phyloP scores from a whole-genome alignment of 2,329 filamentous ascomycete genomes.

The Atkinsonella hypoxylon region DNA sequence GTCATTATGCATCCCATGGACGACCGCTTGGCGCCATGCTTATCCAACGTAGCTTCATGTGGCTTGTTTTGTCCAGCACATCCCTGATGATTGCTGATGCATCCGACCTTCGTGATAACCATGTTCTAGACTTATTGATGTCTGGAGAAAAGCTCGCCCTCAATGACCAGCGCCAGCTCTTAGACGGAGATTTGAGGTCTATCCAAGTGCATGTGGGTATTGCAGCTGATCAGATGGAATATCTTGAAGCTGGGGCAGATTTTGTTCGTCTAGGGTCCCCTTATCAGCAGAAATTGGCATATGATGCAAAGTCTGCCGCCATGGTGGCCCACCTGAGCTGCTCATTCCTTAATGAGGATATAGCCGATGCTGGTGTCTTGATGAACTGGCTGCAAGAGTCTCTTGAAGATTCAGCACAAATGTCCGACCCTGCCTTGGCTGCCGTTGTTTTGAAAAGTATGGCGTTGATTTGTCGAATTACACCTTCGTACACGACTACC shows the following conservation, averaged over 20 bases:
- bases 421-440: conserved; percentile 67
- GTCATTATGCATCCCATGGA: conserved; percentile 68
- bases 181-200: conserved; percentile 41
- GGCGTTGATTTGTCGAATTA: conserved; percentile 67
- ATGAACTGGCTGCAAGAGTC: conserved; percentile 79
- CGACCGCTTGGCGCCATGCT: conserved; percentile 85
- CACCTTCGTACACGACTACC: conserved; percentile 58
- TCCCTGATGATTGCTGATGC: conserved; percentile 58
- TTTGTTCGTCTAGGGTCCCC: conserved; percentile 70
- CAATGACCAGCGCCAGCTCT: conserved; percentile 18
- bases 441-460: conserved; percentile 69
- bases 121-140: conserved; percentile 66
- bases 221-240: conserved; percentile 70
- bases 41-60: conserved; percentile 78
- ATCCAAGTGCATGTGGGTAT: conserved; percentile 58
- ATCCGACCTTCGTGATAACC: conserved; percentile 43
- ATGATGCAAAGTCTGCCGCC: conserved; percentile 72
- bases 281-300: conserved; percentile 78
- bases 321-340: conserved; percentile 81
- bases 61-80: conserved; percentile 66
- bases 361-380: conserved; percentile 66
- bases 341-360: conserved; percentile 66
- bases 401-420: conserved; percentile 66
- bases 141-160: conserved; percentile 37
- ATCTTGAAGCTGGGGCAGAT: conserved; percentile 80